phyloP scores from a whole-genome alignment of 1,284 basidiomycete genomes.

The Puccinia coronata region DNA sequence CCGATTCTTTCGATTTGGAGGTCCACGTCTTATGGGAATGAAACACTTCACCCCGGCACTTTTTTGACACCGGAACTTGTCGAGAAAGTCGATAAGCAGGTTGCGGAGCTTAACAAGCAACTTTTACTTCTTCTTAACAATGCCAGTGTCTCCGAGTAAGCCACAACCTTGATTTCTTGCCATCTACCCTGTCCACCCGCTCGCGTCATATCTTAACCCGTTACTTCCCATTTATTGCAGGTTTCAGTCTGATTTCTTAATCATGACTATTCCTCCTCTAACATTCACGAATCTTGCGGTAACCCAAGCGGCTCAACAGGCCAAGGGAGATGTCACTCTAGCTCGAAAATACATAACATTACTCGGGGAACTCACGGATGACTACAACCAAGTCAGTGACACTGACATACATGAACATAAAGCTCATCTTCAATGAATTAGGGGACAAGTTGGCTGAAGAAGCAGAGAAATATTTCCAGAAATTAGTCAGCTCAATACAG shows the following conservation, averaged over 20 bases:
- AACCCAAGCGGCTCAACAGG: not conserved
- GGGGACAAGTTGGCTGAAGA: not conserved
- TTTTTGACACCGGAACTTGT: not conserved
- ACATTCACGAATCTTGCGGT: not conserved
- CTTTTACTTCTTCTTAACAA: not conserved
- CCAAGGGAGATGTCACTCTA: not conserved
- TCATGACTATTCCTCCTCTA: constrained; percentile 30
- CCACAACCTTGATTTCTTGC: not conserved
- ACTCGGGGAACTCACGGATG: not conserved
- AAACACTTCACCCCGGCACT: not conserved
- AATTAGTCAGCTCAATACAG: not conserved
- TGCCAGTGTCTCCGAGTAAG: constrained; percentile 4
- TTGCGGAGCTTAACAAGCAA: constrained; percentile 18
- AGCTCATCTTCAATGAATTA: too few relatives aligned
- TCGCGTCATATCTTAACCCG: not conserved
- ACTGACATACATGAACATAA: too few relatives aligned
- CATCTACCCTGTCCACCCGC: not conserved
- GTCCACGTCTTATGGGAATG: not conserved
- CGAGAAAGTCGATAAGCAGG: not conserved
- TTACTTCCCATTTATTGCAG: not conserved
- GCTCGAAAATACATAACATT: not conserved
- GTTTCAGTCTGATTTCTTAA: constrained; percentile 11
- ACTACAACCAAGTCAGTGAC: constrained; percentile 15
- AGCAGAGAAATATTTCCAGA: not conserved
- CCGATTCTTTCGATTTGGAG: constrained; percentile 26